These are phyloP conservation scores for Scheffersomyces parashehatae DNA, from an alignment of 1,139 yeast species.

Conservation along the genomic window DNA sequence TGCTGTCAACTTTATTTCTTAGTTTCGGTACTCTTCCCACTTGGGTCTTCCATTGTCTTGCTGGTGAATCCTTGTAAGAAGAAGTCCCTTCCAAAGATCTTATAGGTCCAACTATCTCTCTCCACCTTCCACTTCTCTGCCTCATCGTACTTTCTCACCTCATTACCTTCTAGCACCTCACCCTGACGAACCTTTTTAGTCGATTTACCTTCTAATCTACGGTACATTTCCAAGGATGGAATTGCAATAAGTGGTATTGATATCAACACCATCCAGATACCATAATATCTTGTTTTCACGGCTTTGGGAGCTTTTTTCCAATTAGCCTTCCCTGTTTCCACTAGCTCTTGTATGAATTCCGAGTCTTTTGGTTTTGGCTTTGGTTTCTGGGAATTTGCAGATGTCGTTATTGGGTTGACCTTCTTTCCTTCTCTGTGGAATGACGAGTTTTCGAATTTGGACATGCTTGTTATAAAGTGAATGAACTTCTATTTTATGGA, in stretches of 20 bases:
- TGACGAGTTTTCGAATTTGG: slow-evolving; percentile 25
- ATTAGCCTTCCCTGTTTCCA: slow-evolving; percentile 43
- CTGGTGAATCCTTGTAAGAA: slow-evolving; percentile 50
- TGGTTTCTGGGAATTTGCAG: slow-evolving; percentile 8
- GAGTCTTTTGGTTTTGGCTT: slow-evolving; percentile 20
- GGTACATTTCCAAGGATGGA: slow-evolving; percentile 37
- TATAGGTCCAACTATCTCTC: slow-evolving; percentile 37
- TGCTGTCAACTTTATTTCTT: background rate
- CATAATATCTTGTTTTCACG: slow-evolving; percentile 39
- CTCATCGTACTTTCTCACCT: slow-evolving; percentile 38
- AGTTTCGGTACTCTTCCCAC: slow-evolving; percentile 1
- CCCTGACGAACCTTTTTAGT: slow-evolving; percentile 46
- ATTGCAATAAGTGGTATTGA: slow-evolving; percentile 40
- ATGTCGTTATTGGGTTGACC: slow-evolving; percentile 13
- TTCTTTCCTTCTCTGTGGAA: slow-evolving; percentile 33
- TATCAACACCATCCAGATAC: slow-evolving; percentile 39
- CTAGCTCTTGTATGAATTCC: slow-evolving; percentile 36
- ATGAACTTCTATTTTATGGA: slow-evolving; percentile 6
- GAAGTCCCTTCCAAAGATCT: slow-evolving; percentile 44
- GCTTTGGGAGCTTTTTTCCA: slow-evolving; percentile 50
- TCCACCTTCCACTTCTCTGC: slow-evolving; percentile 45
- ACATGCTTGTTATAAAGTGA: background rate
- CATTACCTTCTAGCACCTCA: slow-evolving; percentile 36
- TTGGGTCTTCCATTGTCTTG: slow-evolving; percentile 32
- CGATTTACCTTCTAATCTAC: slow-evolving; percentile 43